Evolutionary conservation across 2,329 filamentous ascomycete species (phyloP), one percentile per base, ranked within the genome.

Genomic region (Domatiomyces globalis): DNA sequence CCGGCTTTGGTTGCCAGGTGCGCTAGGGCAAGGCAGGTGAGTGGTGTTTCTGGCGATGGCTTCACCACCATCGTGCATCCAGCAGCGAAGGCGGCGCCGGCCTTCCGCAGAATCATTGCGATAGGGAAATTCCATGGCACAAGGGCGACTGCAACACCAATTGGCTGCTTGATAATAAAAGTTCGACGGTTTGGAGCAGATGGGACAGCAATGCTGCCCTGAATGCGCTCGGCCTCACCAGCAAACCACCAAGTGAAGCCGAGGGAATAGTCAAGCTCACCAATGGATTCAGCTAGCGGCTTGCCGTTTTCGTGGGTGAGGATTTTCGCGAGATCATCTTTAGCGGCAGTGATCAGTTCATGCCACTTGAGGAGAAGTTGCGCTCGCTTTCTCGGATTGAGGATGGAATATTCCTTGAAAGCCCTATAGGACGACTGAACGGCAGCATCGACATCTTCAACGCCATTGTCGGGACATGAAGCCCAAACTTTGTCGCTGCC

Each of bases 31-130:
- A 81, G 64, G 0, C 76, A 73, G 1, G 75, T 76, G 33, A 81
- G 69, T 0, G 79, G 78, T 1, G 78, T 81, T 64, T 87, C 83
- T 0, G 83, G 83, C 3, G 79, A 82, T 1, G 83, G 81, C 67
- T 87, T 87, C 15, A 79, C 73, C 27, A 89, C 73, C 79, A 89
- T 85, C 1, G 83, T 81, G 62, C 83, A 86, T 1, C 83, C 83
- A 2, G 83, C 83, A 1, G 83, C 83, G 42, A 86, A 66, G 1
- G 83, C 83, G 5, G 82, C 80, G 46, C 77, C 74, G 1, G 76
- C 81, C 63, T 86, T 87, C 29, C 83, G 72, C 49, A 85, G 64
- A 5, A 85, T 74, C 78, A 86, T 72, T 29, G 80, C 80, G 48
- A 83, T 72, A 0, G 81, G 81, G 57, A 84, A 85, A 60, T 86